Base-by-base conservation (phyloP, 192 early-diverging fungal genomes). In the Umbelopsis isabellina region DNA sequence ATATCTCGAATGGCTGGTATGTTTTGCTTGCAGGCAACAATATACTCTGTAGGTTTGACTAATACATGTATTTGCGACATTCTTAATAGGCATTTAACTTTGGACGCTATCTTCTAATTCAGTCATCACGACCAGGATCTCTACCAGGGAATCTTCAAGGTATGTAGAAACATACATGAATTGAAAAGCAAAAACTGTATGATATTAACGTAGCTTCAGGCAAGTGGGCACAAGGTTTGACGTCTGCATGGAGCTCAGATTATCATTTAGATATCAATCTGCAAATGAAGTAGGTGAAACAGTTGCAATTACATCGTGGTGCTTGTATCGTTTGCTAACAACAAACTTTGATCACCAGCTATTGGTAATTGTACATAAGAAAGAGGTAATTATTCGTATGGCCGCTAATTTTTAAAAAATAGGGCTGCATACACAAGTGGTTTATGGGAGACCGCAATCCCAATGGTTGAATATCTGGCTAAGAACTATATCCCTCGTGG, bases 391-490 rank as follows among this genome's bases (percentile, higher is more conserved):
- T 1, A 51, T 9, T 21, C n/a, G 8, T 23, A 1, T 9, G 1
- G 8, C 20, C 50, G 35, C 20, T 35, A 22, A 46, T 16, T 46
- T 46, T 22, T 5, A 67, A 30, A 49, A 27, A 3, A 27, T 69
- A 79, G 74, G 33, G 16, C 44, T n/a, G 73, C 71, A 10, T 70
- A 79, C 20, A 72, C 70, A 47, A 79, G 73, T 15, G 73, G 70
- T 0, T 44, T 79, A 10, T 70, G 71, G 12, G 78, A 79, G 33
- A 79, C 78, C 0, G 78, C 75, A n/a, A 48, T 55, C 0, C 78
- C 78, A 13, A 49, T 79, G 66, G 69, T 79, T 35, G 73, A 79
- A 21, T 79, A 72, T 25, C 72, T 79, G 55, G 78, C 75, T 20
- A 71, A 73, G 7, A 55, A 75, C 9, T 66, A 75, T 1, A 37